Base-by-base conservation (phyloP, 2,329 filamentous ascomycete species). In the Apiospora hydei region DNA sequence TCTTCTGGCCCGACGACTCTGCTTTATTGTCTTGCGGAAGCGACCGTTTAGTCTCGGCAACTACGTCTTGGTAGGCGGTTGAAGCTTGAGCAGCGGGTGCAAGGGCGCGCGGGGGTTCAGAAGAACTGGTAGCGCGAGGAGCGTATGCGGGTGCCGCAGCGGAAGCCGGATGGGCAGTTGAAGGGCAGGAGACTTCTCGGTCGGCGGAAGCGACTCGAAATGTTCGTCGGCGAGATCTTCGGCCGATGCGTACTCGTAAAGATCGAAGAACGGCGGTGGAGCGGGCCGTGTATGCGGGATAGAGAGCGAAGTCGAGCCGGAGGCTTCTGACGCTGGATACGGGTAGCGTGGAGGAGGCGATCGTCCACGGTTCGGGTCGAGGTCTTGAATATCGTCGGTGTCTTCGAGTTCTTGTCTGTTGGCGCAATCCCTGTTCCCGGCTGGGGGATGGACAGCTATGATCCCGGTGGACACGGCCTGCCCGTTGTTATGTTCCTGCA, bases 1-100 rank as follows among this genome's bases (percentile, higher is more conserved):
- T 90, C 82, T 96, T 96, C 75, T 80, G 78, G 77, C 90, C 90
- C 72, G 91, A 91, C 49, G 91, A 89, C 77, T 92, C 89, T 79
- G 90, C 89, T 84, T 98, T 97, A 76, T 89, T 92, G 82, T 97
- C 95, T 77, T 86, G 88, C n/a, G 94, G 92, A 79, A 97, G 91
- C 69, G 92, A 93, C 78, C 92, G 91, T 84, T 98, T 97, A 79
- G 94, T 96, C 81, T 97, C 94, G 76, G 90, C 90, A 75, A 88
- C 83, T 72, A 85, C 83, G 77, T 90, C 86, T 78, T 85, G 83
- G 72, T 87, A 85, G 51, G 81, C 83, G 71, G 78, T 79, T 41
- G 82, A 77, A 44, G 77, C 77, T 66, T 80, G 77, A 69, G 81
- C 78, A 70, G 82, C 80, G 71, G 70, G 41, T 24, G 68, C 47